phyloP scores from a whole-genome alignment of 2,329 filamentous ascomycete genomes.

The Phialocephala sp. region DNA sequence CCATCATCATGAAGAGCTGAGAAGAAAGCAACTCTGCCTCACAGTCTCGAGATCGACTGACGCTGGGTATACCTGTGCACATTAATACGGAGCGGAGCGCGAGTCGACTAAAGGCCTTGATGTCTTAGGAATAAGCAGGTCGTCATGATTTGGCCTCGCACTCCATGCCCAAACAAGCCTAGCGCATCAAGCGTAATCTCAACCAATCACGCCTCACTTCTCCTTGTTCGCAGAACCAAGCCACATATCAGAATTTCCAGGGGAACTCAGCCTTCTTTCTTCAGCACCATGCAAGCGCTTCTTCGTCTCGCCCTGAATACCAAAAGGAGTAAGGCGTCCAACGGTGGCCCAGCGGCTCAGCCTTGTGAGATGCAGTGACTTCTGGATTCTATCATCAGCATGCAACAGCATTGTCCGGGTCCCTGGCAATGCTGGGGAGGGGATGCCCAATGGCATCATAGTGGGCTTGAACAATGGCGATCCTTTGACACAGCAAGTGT shows the following conservation, averaged over 20 bases:
- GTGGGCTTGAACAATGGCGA: neutral
- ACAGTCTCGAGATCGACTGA: neutral
- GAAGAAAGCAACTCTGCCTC: neutral
- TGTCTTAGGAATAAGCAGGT: no score
- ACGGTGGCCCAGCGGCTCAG: neutral
- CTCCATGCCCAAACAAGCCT: neutral
- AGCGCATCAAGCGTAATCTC: neutral
- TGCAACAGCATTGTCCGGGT: neutral
- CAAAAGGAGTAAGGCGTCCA: neutral
- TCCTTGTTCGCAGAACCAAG: neutral
- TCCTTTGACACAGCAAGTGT: neutral
- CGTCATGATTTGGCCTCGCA: neutral
- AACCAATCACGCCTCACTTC: neutral
- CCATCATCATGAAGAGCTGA: neutral
- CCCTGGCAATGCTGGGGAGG: neutral
- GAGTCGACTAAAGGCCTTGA: no score
- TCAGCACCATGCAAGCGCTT: neutral
- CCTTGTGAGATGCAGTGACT: neutral
- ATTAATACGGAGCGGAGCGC: neutral
- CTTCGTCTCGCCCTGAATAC: neutral
- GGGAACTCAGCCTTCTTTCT: constrained; percentile 1
- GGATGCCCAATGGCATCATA: neutral
- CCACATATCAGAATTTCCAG: neutral
- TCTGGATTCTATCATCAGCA: neutral
- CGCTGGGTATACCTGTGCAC: neutral